A percentile compares a stretch with the other conserved stretches of the same genome.
phyloP scores from a whole-genome alignment of 2,329 filamentous ascomycete species.

The Echinosphaeria canescens region DNA sequence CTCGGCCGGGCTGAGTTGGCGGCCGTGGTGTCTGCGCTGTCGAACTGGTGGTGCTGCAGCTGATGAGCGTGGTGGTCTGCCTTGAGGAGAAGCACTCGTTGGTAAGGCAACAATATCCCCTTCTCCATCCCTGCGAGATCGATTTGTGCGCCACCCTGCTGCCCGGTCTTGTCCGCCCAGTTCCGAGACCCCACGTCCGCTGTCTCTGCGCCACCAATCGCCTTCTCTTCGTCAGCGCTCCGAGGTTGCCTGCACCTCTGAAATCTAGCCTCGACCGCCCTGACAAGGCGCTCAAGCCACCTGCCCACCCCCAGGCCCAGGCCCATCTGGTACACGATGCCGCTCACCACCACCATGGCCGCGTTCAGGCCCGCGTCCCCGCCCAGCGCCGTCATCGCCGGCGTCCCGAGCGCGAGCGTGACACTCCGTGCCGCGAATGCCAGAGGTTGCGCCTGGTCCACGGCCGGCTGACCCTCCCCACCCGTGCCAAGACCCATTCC shows the following conservation, averaged over 20 bases:
- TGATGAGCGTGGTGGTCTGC: too few species aligned
- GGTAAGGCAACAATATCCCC: too few species aligned
- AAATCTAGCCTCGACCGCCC: too few species aligned
- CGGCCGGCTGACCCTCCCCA: conserved; percentile 2
- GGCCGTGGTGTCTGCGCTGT: neutral
- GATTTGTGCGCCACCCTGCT: neutral
- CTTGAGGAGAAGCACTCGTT: too few species aligned
- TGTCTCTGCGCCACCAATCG: too few species aligned
- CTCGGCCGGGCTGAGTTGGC: too few species aligned
- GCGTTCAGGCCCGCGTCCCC: conserved; percentile 25
- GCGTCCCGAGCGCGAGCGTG: conserved; percentile 24
- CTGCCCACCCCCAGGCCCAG: conserved; percentile 10
- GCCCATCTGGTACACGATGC: conserved; percentile 17
- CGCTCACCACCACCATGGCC: conserved; percentile 26
- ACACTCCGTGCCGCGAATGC: conserved; percentile 26
- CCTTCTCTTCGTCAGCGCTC: too few species aligned
- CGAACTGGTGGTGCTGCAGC: neutral
- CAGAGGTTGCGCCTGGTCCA: conserved; percentile 12
- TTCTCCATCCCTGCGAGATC: neutral
- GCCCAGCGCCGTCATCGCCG: conserved; percentile 19
- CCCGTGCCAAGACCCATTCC: conserved; percentile 14
- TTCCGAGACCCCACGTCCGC: too few species aligned
- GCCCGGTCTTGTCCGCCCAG: neutral
- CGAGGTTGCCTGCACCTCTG: too few species aligned
- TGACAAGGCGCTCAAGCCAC: conserved; percentile 5